A percentile compares a stretch with the other conserved stretches of the same genome.
Evolutionary conservation across 306 rosid species (phyloP).

Genomic region (Prunus dulcis): DNA sequence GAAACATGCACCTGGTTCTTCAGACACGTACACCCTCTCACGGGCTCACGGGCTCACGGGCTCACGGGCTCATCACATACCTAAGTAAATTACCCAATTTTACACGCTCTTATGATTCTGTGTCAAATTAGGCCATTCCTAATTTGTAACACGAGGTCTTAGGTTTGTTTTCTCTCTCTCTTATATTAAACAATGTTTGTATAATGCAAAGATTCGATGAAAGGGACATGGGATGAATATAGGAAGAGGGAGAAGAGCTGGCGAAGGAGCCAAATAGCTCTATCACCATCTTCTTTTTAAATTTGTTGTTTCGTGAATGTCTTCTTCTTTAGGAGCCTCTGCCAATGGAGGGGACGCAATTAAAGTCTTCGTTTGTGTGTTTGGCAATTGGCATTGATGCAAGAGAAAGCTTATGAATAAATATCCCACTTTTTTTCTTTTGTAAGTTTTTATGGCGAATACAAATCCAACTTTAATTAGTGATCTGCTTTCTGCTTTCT

Average conservation of each 20-base stretch:
- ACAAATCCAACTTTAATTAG: background rate
- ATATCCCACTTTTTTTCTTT: background rate
- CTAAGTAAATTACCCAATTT: background rate
- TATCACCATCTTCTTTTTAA: background rate
- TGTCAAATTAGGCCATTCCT: background rate
- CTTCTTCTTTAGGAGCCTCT: slow-evolving; percentile 5
- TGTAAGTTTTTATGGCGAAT: background rate
- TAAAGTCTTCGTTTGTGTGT: background rate
- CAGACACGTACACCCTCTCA: background rate
- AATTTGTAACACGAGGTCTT: background rate
- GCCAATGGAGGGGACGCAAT: slow-evolving; percentile 12
- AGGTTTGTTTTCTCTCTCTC: too few relatives aligned
- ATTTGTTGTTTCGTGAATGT: slow-evolving; percentile 12
- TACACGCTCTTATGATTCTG: background rate
- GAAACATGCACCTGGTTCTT: background rate
- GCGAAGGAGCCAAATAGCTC: background rate
- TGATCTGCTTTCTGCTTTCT: too few relatives aligned
- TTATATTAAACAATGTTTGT: too few relatives aligned
- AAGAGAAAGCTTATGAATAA: slow-evolving; percentile 25
- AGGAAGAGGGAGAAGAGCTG: background rate
- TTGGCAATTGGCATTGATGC: slow-evolving; percentile 17
- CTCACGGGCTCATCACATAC: background rate
- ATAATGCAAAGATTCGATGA: background rate
- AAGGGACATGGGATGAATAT: background rate
- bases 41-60: slow-evolving; percentile 1